Evolutionary conservation across 2,329 filamentous ascomycete species (phyloP).

Genomic region (Cryphonectria japonica): DNA sequence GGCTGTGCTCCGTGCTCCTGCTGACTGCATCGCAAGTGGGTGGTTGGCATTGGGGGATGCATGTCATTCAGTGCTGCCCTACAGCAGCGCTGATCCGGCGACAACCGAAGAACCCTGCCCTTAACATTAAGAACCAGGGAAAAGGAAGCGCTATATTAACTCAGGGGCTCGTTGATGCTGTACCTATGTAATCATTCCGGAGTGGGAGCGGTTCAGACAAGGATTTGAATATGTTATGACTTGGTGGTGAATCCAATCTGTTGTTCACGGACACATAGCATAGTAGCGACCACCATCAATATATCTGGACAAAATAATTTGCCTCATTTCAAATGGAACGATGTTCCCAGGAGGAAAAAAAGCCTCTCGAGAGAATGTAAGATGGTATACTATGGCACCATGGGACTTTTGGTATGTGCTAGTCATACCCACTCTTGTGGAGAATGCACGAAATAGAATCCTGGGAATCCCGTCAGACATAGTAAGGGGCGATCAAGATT

Average conservation of each 20-base stretch:
- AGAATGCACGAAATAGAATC: background rate
- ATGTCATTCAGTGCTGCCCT: background rate
- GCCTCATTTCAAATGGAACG: background rate
- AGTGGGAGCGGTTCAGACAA: background rate
- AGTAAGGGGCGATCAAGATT: background rate
- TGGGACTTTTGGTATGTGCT: background rate
- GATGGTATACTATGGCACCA: no score
- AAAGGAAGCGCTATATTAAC: background rate
- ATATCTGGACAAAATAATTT: background rate
- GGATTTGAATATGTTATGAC: background rate
- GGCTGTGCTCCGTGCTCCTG: conserved; percentile 16
- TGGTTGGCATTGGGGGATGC: conserved; percentile 6
- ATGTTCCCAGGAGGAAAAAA: background rate
- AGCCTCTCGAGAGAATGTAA: background rate
- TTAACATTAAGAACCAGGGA: conserved; percentile 3
- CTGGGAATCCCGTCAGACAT: background rate
- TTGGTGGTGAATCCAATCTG: background rate
- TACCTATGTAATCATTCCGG: background rate
- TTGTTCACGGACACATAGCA: background rate
- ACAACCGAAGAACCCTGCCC: background rate
- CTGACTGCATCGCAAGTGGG: background rate
- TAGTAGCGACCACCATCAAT: background rate
- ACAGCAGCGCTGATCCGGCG: background rate
- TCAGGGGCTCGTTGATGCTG: background rate
- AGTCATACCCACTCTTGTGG: background rate